Percentiles rank a stretch among this genome's conserved stretches.
These are phyloP conservation scores for Ceratocystis eucalypticola DNA, from an alignment of 2,329 filamentous ascomycete genomes.

Conservation along the genomic window DNA sequence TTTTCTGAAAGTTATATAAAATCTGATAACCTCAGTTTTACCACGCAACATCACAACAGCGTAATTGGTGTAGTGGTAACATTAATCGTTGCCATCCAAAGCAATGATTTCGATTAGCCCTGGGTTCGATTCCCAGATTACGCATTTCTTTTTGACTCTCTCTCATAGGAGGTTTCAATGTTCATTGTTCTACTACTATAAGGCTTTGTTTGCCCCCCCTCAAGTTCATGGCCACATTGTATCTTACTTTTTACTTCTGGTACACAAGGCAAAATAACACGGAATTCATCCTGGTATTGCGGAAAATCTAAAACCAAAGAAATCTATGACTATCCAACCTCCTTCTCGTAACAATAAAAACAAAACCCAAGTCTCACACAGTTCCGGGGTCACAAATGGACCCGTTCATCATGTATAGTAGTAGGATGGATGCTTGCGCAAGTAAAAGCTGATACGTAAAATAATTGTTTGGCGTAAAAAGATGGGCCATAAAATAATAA, in stretches of 20 bases:
- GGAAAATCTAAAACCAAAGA: neutral
- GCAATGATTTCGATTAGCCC: constrained; percentile 14
- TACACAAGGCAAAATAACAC: neutral
- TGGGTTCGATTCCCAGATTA: constrained; percentile 14
- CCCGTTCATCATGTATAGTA: neutral
- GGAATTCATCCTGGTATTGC: neutral
- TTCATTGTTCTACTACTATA: too few relatives aligned
- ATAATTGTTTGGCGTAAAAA: neutral
- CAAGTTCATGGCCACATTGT: too few relatives aligned
- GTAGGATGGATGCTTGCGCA: constrained; percentile 1
- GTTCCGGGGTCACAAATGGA: neutral
- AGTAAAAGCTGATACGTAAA: constrained; percentile 1
- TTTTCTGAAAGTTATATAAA: neutral
- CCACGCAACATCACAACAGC: neutral
- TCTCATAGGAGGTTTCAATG: too few relatives aligned
- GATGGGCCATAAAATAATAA: neutral
- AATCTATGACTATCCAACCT: neutral
- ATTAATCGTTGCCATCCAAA: constrained; percentile 12
- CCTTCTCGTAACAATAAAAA: neutral
- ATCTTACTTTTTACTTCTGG: too few relatives aligned
- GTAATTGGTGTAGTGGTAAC: constrained; percentile 14
- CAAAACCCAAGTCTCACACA: neutral
- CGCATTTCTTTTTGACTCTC: neutral
- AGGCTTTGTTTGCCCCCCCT: too few relatives aligned
- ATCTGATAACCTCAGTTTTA: neutral